phyloP scores from a whole-genome alignment of 345 rosid genomes.

The Pseudoturritis turrita region DNA sequence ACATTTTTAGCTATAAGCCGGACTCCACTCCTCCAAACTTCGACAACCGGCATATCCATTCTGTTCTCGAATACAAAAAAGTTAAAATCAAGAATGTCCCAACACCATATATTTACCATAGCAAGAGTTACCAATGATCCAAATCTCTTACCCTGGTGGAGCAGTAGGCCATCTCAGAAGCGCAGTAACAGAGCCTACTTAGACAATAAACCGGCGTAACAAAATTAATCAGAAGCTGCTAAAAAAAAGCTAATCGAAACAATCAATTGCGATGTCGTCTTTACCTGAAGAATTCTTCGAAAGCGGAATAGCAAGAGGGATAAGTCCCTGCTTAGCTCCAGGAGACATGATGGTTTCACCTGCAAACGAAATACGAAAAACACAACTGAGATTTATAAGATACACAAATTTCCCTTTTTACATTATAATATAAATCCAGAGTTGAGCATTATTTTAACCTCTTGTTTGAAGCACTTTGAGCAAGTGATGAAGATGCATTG shows the following conservation, averaged over 20 bases:
- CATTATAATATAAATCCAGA: neutral
- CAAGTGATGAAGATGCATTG: slow-evolving; percentile 58
- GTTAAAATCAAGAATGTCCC: neutral
- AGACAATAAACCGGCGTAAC: neutral
- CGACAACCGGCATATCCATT: slow-evolving; percentile 92
- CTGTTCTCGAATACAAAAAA: slow-evolving; percentile 35
- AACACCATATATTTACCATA: neutral
- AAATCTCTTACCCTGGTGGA: slow-evolving; percentile 63
- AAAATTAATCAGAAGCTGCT: neutral
- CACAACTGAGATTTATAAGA: neutral
- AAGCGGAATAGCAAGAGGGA: slow-evolving; percentile 76
- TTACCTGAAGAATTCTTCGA: slow-evolving; percentile 62
- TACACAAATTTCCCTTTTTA: neutral
- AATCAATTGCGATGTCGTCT: neutral
- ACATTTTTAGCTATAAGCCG: slow-evolving; percentile 90
- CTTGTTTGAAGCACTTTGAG: slow-evolving; percentile 71
- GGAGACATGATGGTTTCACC: slow-evolving; percentile 76
- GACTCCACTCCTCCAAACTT: slow-evolving; percentile 76
- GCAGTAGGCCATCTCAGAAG: slow-evolving; percentile 93
- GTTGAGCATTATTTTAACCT: slow-evolving; percentile 33
- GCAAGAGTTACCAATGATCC: neutral
- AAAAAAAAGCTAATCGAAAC: neutral
- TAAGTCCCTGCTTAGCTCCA: slow-evolving; percentile 62
- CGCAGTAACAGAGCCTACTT: slow-evolving; percentile 65
- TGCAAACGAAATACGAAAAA: slow-evolving; percentile 20